Evolutionary conservation across 140 eudicot species (phyloP).

Genomic region (Flaveria floridana): DNA sequence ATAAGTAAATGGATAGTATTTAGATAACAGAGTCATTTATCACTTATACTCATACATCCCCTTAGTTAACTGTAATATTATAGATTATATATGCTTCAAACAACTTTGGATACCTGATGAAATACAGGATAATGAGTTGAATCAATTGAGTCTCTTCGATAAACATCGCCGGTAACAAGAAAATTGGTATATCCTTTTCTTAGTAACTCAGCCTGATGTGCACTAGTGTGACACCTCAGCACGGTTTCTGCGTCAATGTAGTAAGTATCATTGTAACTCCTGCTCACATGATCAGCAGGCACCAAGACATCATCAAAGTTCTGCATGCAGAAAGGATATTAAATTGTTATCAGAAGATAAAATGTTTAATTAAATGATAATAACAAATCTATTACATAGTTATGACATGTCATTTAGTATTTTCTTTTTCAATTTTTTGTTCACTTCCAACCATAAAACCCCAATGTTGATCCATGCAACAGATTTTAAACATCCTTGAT

Average conservation of each 20-base stretch:
- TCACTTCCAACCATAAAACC: background rate
- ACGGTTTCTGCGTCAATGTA: conserved; percentile 87
- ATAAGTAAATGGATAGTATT: background rate
- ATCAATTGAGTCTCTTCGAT: conserved; percentile 95
- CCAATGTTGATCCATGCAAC: background rate
- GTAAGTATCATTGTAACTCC: conserved; percentile 98
- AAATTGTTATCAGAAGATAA: conserved; percentile 12
- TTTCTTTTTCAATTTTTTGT: background rate
- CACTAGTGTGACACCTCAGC: conserved; percentile 98
- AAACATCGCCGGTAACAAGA: conserved; percentile 97
- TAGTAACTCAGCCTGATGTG: conserved; percentile 93
- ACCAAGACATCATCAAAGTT: conserved; percentile 97
- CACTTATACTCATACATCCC: background rate
- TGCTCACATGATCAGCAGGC: conserved; percentile 95
- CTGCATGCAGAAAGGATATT: conserved; percentile 44
- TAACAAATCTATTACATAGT: background rate
- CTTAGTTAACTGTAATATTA: conserved; percentile 5
- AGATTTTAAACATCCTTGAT: background rate
- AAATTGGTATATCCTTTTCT: conserved; percentile 78
- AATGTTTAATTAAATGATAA: background rate
- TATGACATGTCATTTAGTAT: background rate
- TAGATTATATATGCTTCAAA: background rate
- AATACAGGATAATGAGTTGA: conserved; percentile 98
- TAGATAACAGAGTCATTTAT: background rate
- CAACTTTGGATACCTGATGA: conserved; percentile 68